Evolutionary conservation across 1,284 basidiomycete genomes (phyloP), one percentile per base, ranked within the genome.

Genomic region (Fomitopsis pinicola): DNA sequence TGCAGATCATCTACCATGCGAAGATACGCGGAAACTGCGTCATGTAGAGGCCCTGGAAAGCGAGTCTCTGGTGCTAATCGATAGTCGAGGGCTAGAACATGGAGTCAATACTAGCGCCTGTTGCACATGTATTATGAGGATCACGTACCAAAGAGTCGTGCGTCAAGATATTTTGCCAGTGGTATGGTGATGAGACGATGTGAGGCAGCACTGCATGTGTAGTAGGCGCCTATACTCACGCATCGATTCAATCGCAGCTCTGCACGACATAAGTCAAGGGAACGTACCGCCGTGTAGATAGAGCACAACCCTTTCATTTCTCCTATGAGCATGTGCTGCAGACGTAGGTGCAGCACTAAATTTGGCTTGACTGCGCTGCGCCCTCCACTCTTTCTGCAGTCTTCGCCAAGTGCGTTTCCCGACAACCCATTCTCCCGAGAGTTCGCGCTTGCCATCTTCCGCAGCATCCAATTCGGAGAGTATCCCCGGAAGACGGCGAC

Each of bases 381-480:
- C 78, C 68, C 85, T 85, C 83, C 94, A 94, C 70, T 98, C 95
- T 4, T 84, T 77, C 72, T 98, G 95, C 64, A 98, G 80, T 22
- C 88, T 80, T 66, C 88, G 88, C 95, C 96, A 98, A 0, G 96
- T 87, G 66, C 87, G 87, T 73, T 92, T 92, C 54, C 94, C 94
- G 15, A 98, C 91, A 19, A 98, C 91, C 97, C 97, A 99, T 78
- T 99, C 97, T 5, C 94, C 97, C 1, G 88, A 89, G 50, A 99
- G 81, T 71, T 96, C 91, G 6, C 97, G 84, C 17, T 73, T 80
- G 57, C 88, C 94, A 57, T 80, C 82, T 75, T 93, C 93, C 9
- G 78, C 69, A n/a, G 82, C 82, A 71, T 98, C 92, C 60, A 84
- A 85, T 14, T 89, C 81, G 8, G 87, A 80, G 26, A 97, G 82